A percentile compares a stretch with the other conserved stretches of the same genome.
Evolutionary conservation across 2,329 filamentous ascomycete species (phyloP).

Genomic region (Esteya vermicola): DNA sequence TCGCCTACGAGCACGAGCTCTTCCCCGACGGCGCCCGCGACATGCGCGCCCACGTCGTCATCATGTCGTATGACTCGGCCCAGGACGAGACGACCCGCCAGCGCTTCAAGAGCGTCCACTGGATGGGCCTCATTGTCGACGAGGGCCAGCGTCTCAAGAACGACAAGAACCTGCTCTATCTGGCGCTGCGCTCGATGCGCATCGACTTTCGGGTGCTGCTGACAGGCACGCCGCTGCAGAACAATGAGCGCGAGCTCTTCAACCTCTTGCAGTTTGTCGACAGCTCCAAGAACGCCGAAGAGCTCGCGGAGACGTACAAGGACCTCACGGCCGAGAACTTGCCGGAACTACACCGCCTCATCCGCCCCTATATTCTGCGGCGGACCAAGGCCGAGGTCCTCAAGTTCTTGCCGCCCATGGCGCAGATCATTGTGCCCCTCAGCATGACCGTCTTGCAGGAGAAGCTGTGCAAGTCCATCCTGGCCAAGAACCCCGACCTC

Average conservation of each 20-base stretch:
- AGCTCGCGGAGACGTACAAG: constrained; percentile 60
- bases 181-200: constrained; percentile 55
- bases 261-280: constrained; percentile 95
- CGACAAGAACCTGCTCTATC: constrained; percentile 72
- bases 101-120: constrained; percentile 58
- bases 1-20: constrained; percentile 73
- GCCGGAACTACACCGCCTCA: constrained; percentile 64
- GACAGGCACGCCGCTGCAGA: constrained; percentile 86
- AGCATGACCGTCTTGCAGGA: constrained; percentile 91
- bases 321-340: constrained; percentile 77
- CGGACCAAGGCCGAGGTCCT: constrained; percentile 85
- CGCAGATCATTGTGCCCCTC: constrained; percentile 90
- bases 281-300: constrained; percentile 49
- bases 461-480: constrained; percentile 84
- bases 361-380: constrained; percentile 55
- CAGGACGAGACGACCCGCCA: constrained; percentile 53
- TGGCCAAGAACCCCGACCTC: constrained; percentile 78
- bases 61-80: constrained; percentile 89
- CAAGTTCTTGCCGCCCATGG: constrained; percentile 83
- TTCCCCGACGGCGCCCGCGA: constrained; percentile 53
- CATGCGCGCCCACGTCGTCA: constrained; percentile 77
- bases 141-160: constrained; percentile 95
- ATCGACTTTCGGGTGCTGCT: constrained; percentile 76
- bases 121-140: constrained; percentile 83
- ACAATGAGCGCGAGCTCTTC: constrained; percentile 89